phyloP scores from a whole-genome alignment of 192 early-diverging fungal genomes.

The Linnemannia elongata region DNA sequence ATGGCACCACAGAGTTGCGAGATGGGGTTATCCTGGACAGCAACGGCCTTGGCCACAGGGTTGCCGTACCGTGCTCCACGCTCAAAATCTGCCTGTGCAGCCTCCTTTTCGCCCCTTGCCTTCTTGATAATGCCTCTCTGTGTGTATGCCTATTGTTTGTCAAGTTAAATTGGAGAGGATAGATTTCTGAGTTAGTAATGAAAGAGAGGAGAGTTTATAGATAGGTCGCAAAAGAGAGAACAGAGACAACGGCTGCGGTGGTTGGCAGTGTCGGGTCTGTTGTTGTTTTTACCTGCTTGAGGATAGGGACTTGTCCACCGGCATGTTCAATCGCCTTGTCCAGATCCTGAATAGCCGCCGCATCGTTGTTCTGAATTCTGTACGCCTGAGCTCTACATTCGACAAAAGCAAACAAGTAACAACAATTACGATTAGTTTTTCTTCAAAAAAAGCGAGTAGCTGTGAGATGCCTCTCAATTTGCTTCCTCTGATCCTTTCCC shows the following conservation, averaged over 20 bases:
- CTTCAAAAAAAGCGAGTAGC: neutral
- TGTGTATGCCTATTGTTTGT: conserved; percentile 58
- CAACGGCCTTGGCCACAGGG: conserved; percentile 60
- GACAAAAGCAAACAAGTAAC: neutral
- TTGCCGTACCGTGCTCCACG: conserved; percentile 64
- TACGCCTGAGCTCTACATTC: conserved; percentile 61
- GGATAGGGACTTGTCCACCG: conserved; percentile 56
- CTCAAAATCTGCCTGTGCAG: conserved; percentile 63
- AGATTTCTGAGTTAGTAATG: neutral
- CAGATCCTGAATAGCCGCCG: conserved; percentile 58
- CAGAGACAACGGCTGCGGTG: neutral
- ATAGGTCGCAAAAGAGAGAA: neutral
- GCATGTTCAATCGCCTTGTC: conserved; percentile 59
- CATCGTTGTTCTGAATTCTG: conserved; percentile 55
- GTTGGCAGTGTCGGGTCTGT: neutral
- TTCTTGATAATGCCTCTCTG: conserved; percentile 64
- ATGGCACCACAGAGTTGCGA: conserved; percentile 55
- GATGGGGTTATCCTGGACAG: conserved; percentile 65
- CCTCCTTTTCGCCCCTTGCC: conserved; percentile 57
- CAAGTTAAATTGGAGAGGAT: too few relatives aligned
- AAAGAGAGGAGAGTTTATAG: neutral
- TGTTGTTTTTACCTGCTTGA: conserved; percentile 44
- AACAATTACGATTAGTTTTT: neutral
- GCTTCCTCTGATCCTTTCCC: too few relatives aligned
- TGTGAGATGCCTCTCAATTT: too few relatives aligned